Evolutionary conservation across 257 asterid genomes (phyloP).

Genomic region (Petunia secreta): DNA sequence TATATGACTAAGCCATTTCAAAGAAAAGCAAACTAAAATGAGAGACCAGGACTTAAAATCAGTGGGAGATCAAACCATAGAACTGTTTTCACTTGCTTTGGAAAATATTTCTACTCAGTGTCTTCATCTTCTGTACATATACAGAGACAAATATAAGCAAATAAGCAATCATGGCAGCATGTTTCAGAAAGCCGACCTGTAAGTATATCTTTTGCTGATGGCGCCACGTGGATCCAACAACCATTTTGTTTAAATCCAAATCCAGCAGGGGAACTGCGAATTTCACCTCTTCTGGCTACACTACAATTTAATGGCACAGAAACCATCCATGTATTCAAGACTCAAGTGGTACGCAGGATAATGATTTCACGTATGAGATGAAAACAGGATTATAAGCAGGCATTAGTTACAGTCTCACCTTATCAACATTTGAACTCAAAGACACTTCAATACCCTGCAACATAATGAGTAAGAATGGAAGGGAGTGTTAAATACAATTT

Average conservation of each 20-base stretch:
- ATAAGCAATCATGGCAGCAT: background rate
- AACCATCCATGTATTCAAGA: constrained; percentile 41
- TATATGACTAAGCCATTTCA: background rate
- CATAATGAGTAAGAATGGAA: constrained; percentile 31
- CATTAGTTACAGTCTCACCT: constrained; percentile 53
- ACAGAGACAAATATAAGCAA: constrained; percentile 11
- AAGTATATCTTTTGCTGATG: constrained; percentile 80
- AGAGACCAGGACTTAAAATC: background rate
- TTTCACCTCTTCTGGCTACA: constrained; percentile 90
- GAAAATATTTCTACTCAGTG: background rate
- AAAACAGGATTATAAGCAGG: constrained; percentile 18
- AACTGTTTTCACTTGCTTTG: background rate
- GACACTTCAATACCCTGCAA: constrained; percentile 87
- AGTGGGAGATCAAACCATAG: background rate
- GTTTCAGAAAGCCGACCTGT: constrained; percentile 59
- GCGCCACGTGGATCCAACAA: constrained; percentile 77
- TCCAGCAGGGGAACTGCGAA: constrained; percentile 87
- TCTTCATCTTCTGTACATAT: constrained; percentile 11
- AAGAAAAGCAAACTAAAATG: background rate
- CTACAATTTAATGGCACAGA: constrained; percentile 52
- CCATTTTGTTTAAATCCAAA: constrained; percentile 79
- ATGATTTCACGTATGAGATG: constrained; percentile 12
- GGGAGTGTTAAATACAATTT: background rate
- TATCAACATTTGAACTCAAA: constrained; percentile 63
- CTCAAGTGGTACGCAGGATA: constrained; percentile 26